Conservation (phyloP, 805 yeast genomes). For the Saccharomycopsis oosterbeekiorum region DNA sequence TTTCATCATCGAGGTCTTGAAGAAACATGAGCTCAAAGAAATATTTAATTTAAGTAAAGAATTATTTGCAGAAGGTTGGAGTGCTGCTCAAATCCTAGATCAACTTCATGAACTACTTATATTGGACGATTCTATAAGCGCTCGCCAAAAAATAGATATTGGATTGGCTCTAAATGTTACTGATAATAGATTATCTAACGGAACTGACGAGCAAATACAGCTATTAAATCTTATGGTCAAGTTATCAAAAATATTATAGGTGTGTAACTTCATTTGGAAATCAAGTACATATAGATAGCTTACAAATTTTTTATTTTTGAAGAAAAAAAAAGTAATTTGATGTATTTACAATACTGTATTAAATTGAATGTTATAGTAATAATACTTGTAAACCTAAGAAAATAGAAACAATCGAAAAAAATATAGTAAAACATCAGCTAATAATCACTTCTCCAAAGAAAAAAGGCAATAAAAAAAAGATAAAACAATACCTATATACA, state of each 20-base stretch:
- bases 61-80: conserved; percentile 63
- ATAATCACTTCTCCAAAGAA: background rate
- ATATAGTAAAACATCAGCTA: background rate
- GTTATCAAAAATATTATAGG: conserved; percentile 33
- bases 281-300: background rate
- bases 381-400: conserved; percentile 8
- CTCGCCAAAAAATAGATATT: conserved; percentile 52
- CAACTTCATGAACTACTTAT: conserved; percentile 66
- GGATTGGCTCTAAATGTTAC: conserved; percentile 60
- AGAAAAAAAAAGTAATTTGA: background rate
- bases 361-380: background rate
- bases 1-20: conserved; percentile 31
- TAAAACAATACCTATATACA: background rate
- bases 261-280: background rate
- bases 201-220: conserved; percentile 84
- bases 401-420: conserved; percentile 18
- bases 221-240: conserved; percentile 53
- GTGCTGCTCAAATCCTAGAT: conserved; percentile 58
- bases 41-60: conserved; percentile 38
- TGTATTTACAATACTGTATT: background rate
- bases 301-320: background rate
- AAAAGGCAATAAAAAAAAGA: background rate
- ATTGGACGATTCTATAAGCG: conserved; percentile 39
- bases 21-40: conserved; percentile 25
- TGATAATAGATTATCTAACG: conserved; percentile 67